phyloP scores from a whole-genome alignment of 768 basidiomycete species.

The Pholiota microspora region DNA sequence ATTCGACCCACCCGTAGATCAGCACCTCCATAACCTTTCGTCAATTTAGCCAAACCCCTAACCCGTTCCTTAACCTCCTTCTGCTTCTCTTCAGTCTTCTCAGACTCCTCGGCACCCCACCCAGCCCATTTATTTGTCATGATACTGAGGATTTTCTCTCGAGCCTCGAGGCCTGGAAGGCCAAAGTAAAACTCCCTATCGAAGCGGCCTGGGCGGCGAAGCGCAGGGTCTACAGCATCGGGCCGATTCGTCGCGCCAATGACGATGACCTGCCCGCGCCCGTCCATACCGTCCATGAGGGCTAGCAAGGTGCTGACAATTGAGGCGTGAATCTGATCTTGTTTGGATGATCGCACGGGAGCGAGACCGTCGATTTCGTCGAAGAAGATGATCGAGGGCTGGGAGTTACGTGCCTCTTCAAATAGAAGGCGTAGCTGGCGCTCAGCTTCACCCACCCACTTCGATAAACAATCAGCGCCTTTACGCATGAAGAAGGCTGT shows the following conservation, averaged over 20 bases:
- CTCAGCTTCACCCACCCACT: slow-evolving; percentile 99
- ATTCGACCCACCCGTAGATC: slow-evolving; percentile 76
- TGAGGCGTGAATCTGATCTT: slow-evolving; percentile 98
- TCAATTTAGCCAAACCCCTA: slow-evolving; percentile 75
- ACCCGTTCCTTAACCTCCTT: slow-evolving; percentile 66
- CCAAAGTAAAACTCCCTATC: slow-evolving; percentile 99
- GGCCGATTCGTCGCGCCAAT: slow-evolving; percentile 98
- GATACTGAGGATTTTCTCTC: slow-evolving; percentile 86
- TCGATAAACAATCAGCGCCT: slow-evolving; percentile 95
- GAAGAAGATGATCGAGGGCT: slow-evolving; percentile 98
- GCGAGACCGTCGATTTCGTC: slow-evolving; percentile 99
- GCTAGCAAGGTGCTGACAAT: slow-evolving; percentile 95
- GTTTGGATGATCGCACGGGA: slow-evolving; percentile 96
- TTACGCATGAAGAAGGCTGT: slow-evolving; percentile 99
- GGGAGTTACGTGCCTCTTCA: slow-evolving; percentile 89
- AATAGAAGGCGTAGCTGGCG: slow-evolving; percentile 92
- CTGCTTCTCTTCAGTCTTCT: slow-evolving; percentile 38
- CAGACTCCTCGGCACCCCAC: slow-evolving; percentile 50
- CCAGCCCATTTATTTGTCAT: slow-evolving; percentile 91
- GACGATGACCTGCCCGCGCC: slow-evolving; percentile 93
- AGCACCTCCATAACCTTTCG: slow-evolving; percentile 97
- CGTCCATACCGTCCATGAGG: slow-evolving; percentile 99
- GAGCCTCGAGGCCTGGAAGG: slow-evolving; percentile 77
- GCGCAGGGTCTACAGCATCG: slow-evolving; percentile 95
- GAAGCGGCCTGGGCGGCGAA: slow-evolving; percentile 91